Evolutionary conservation across 257 asterid genomes (phyloP).

Genomic region (Echium plantagineum): DNA sequence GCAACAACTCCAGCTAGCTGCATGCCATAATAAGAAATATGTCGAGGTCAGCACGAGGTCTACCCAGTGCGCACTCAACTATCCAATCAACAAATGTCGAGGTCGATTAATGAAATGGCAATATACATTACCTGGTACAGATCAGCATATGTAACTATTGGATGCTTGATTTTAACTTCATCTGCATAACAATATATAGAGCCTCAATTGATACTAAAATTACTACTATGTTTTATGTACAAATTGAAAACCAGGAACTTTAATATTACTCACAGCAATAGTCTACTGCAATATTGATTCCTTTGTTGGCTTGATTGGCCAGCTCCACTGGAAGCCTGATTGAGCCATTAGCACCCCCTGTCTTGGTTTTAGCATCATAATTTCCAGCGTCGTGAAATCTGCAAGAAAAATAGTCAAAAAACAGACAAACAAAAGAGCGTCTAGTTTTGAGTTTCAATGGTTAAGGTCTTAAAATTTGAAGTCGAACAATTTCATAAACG

Average conservation of each 20-base stretch:
- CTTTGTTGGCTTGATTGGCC: slow-evolving; percentile 52
- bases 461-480: background rate
- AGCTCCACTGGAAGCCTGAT: slow-evolving; percentile 51
- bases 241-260: too few relatives aligned
- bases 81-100: too few relatives aligned
- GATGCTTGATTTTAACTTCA: slow-evolving; percentile 55
- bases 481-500: background rate
- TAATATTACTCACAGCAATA: slow-evolving; percentile 7
- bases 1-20: slow-evolving; percentile 91
- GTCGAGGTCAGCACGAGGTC: too few relatives aligned
- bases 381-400: slow-evolving; percentile 99
- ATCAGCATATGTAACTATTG: slow-evolving; percentile 69
- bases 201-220: too few relatives aligned
- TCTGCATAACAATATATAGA: slow-evolving; percentile 31
- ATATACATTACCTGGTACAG: slow-evolving; percentile 61
- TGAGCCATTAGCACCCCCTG: slow-evolving; percentile 94
- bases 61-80: too few relatives aligned
- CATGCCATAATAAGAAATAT: too few relatives aligned
- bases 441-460: background rate
- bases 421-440: background rate
- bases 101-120: too few relatives aligned
- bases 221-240: too few relatives aligned
- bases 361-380: slow-evolving; percentile 60
- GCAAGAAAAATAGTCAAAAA: slow-evolving; percentile 8
- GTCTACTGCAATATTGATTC: slow-evolving; percentile 59